Evolutionary conservation across 805 yeast genomes (phyloP).

Genomic region (Lipomyces anomalus): DNA sequence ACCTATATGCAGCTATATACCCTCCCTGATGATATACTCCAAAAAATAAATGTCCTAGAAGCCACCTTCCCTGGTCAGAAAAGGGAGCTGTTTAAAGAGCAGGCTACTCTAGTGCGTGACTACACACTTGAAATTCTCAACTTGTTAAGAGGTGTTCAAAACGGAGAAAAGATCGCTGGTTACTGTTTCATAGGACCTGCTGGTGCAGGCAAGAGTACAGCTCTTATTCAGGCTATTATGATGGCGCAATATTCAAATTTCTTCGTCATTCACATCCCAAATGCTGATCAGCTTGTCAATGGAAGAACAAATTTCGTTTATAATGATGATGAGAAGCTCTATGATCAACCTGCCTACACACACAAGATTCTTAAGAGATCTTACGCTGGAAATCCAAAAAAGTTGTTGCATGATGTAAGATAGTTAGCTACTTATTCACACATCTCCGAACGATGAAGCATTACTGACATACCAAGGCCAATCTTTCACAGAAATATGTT

Average conservation of each 20-base stretch:
- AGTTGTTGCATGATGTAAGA: not conserved
- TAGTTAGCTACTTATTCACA: no score
- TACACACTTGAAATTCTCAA: not conserved
- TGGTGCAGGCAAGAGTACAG: slow-evolving; percentile 19
- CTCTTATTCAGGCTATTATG: slow-evolving; percentile 14
- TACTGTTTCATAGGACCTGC: slow-evolving; percentile 8
- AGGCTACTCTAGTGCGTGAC: not conserved
- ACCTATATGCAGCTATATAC: not conserved
- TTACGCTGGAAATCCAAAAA: not conserved
- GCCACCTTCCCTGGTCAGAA: not conserved
- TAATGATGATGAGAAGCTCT: slow-evolving; percentile 3
- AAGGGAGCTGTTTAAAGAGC: slow-evolving; percentile 1
- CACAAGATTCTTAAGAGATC: slow-evolving; percentile 7
- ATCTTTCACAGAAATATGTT: not conserved
- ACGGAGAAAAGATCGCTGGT: not conserved
- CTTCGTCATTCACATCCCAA: slow-evolving; percentile 15
- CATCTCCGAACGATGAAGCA: no score
- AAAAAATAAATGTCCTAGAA: not conserved
- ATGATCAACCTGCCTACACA: slow-evolving; percentile 19
- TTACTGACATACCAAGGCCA: not conserved
- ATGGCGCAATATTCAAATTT: slow-evolving; percentile 4
- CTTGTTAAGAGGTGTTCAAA: not conserved
- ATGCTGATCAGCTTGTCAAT: slow-evolving; percentile 14
- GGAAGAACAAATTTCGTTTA: slow-evolving; percentile 8
- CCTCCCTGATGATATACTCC: not conserved